phyloP scores from a whole-genome alignment of 2,329 filamentous ascomycete species.

The Fonsecaea monophora region DNA sequence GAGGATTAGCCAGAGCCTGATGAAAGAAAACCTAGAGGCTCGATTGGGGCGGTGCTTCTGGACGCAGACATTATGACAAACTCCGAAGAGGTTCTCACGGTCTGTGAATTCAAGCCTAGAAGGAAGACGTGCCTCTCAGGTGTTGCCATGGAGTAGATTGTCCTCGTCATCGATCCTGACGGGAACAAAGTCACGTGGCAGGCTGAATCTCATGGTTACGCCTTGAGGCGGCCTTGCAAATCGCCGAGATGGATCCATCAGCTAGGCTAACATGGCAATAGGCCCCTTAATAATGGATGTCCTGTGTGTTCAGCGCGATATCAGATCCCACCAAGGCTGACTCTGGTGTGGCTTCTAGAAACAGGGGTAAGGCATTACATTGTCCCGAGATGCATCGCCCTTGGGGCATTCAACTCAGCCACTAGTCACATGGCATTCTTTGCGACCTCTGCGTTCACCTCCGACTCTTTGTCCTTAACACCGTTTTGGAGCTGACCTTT shows the following conservation, averaged over 20 bases:
- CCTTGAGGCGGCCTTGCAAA: too few species aligned
- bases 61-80: neutral
- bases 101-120: neutral
- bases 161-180: neutral
- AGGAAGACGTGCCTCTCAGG: neutral
- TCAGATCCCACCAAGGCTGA: neutral
- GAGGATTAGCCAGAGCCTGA: slow-evolving; percentile 6
- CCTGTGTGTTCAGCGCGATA: neutral
- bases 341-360: neutral
- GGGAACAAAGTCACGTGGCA: neutral
- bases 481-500: slow-evolving; percentile 23
- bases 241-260: neutral
- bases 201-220: neutral
- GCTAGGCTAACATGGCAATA: neutral
- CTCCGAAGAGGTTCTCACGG: neutral
- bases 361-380: neutral
- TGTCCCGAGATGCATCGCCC: neutral
- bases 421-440: neutral
- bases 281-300: neutral
- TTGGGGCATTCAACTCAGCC: neutral
- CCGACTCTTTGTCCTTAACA: slow-evolving; percentile 2
- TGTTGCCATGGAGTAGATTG: neutral
- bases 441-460: neutral
- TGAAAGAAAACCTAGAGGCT: neutral
- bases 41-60: neutral